Percentiles rank a stretch among this genome's conserved stretches.
Evolutionary conservation across 768 basidiomycete species (phyloP).

Genomic region (Saitozyma podzolica): DNA sequence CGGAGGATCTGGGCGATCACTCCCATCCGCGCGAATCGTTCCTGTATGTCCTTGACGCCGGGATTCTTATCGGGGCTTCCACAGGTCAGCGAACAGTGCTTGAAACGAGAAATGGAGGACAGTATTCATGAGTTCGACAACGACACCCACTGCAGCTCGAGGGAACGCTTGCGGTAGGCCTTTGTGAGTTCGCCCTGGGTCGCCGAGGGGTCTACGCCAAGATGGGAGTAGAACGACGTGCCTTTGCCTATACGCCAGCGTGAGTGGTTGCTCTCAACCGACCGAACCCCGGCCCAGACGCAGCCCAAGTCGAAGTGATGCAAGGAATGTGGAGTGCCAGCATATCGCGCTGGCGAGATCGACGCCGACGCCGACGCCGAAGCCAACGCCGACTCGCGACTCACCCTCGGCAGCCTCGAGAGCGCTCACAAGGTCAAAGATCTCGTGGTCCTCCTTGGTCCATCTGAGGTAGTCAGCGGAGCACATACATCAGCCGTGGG

Average conservation of each 20-base stretch:
- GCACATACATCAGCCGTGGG: neutral
- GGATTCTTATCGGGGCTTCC: slow-evolving; percentile 93
- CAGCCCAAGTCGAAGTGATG: slow-evolving; percentile 1
- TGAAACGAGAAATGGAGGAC: neutral
- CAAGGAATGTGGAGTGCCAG: neutral
- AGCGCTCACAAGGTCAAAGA: slow-evolving; percentile 86
- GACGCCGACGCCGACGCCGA: too few relatives aligned
- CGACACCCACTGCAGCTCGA: slow-evolving; percentile 76
- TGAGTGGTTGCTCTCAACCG: too few relatives aligned
- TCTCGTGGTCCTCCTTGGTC: slow-evolving; percentile 85
- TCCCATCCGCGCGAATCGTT: slow-evolving; percentile 88
- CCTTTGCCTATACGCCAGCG: slow-evolving; percentile 63
- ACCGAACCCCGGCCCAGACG: neutral
- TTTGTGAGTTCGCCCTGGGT: slow-evolving; percentile 68
- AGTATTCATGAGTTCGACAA: neutral
- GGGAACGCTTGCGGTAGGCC: slow-evolving; percentile 88
- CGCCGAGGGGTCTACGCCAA: slow-evolving; percentile 76
- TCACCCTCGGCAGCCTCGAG: slow-evolving; percentile 76
- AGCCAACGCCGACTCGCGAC: slow-evolving; percentile 13
- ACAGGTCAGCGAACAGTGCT: neutral
- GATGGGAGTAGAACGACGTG: slow-evolving; percentile 93
- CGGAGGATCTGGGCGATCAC: slow-evolving; percentile 80
- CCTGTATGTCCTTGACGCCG: slow-evolving; percentile 73
- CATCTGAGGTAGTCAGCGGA: slow-evolving; percentile 19
- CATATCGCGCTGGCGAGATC: too few relatives aligned